Conservation (phyloP, 495 filamentous ascomycete species). For the Sordaria brevicollis region DNA sequence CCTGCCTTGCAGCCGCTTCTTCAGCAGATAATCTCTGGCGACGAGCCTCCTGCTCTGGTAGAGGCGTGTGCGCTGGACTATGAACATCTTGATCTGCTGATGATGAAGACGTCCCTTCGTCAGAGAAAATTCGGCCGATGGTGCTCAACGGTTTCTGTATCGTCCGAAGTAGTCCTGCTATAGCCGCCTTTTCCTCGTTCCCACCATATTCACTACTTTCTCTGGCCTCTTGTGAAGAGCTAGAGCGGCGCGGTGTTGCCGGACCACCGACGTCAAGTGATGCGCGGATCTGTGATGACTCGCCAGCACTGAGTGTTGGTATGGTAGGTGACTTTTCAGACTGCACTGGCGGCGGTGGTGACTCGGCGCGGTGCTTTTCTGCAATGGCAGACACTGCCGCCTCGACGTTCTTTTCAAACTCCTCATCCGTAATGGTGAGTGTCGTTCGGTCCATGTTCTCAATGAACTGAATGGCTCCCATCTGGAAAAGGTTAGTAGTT, state of each 20-base stretch:
- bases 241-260: constrained; percentile 27
- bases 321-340: constrained; percentile 55
- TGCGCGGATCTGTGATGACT: constrained; percentile 23
- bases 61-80: constrained; percentile 48
- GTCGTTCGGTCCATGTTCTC: constrained; percentile 91
- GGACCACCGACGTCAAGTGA: constrained; percentile 37
- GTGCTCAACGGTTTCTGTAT: constrained; percentile 88
- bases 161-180: constrained; percentile 75
- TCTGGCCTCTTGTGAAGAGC: constrained; percentile 31
- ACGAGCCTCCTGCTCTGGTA: constrained; percentile 35
- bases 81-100: constrained; percentile 26
- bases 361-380: constrained; percentile 60
- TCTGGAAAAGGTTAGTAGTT: constrained; percentile 36
- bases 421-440: constrained; percentile 84
- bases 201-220: constrained; percentile 22
- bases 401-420: constrained; percentile 93
- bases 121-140: constrained; percentile 95
- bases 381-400: constrained; percentile 93
- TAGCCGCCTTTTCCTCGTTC: constrained; percentile 66
- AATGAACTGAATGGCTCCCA: constrained; percentile 94
- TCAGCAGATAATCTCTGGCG: constrained; percentile 52
- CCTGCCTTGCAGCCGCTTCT: constrained; percentile 88
- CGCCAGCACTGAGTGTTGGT: constrained; percentile 17
- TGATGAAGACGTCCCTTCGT: constrained; percentile 44
- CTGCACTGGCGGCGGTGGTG: constrained; percentile 33